Evolutionary conservation across 2,329 filamentous ascomycete genomes (phyloP).

Genomic region (Paraconiothyrium sp.): DNA sequence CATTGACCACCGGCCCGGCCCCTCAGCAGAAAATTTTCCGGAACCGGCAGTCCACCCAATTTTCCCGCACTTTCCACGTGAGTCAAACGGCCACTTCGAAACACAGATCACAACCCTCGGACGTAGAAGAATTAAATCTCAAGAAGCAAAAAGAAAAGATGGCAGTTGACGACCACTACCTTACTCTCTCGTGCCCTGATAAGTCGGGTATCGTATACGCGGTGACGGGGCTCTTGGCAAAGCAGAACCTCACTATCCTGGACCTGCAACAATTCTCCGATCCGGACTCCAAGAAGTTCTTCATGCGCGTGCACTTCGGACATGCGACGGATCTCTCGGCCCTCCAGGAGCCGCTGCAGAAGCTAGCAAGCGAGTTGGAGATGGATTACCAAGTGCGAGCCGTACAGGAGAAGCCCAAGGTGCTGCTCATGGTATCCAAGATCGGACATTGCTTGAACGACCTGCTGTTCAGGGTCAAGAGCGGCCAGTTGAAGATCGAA

Average conservation of each 20-base stretch:
- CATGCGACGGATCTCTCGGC: constrained; percentile 59
- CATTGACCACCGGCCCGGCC: constrained; percentile 27
- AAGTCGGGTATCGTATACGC: constrained; percentile 86
- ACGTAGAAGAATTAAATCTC: constrained; percentile 27
- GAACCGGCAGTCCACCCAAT: constrained; percentile 40
- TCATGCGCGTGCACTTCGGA: constrained; percentile 88
- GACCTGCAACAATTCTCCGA: constrained; percentile 88
- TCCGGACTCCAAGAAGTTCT: constrained; percentile 77
- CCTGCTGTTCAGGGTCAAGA: constrained; percentile 80
- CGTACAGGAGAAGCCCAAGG: constrained; percentile 73
- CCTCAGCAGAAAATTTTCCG: constrained; percentile 35
- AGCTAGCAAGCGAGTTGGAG: constrained; percentile 69
- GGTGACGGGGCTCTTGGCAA: constrained; percentile 79
- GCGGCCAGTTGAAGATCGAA: constrained; percentile 77
- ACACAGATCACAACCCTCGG: constrained; percentile 29
- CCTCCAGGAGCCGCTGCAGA: constrained; percentile 66
- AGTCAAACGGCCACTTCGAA: constrained; percentile 18
- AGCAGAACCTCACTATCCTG: constrained; percentile 79
- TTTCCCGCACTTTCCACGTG: constrained; percentile 31
- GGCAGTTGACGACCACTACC: constrained; percentile 51
- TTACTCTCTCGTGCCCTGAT: constrained; percentile 85
- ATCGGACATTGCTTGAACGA: constrained; percentile 88
- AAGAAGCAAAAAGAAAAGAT: constrained; percentile 41
- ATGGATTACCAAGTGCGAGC: constrained; percentile 79
- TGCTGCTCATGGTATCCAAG: constrained; percentile 90